phyloP scores from a whole-genome alignment of 495 filamentous ascomycete genomes.

The Hyaloscypha bicolor region DNA sequence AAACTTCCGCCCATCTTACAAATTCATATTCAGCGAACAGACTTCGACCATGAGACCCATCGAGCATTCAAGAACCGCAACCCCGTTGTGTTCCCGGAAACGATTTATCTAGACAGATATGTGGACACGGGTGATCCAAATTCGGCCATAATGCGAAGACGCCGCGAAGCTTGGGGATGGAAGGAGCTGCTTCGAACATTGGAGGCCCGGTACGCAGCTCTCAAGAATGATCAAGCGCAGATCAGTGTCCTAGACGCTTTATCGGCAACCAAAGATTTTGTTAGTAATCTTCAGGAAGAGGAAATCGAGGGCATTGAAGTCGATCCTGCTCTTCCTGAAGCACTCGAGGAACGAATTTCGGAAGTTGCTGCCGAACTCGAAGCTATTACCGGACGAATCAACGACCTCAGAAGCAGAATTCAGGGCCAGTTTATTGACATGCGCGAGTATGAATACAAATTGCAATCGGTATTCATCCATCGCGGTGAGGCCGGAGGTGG shows the following conservation, averaged over 20 bases:
- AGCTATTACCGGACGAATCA: constrained; percentile 24
- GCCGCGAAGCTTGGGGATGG: constrained; percentile 73
- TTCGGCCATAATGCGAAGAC: constrained; percentile 58
- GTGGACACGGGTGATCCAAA: constrained; percentile 63
- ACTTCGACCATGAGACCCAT: constrained; percentile 63
- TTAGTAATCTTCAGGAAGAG: constrained; percentile 32
- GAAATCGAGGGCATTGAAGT: constrained; percentile 30
- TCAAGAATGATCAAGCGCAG: constrained; percentile 19
- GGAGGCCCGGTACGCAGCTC: constrained; percentile 29
- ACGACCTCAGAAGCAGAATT: constrained; percentile 40
- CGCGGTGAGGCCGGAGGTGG: constrained; percentile 66
- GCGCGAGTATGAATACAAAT: constrained; percentile 68
- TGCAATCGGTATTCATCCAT: constrained; percentile 93
- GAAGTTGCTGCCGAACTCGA: constrained; percentile 31
- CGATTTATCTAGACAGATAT: constrained; percentile 87
- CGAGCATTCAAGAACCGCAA: constrained; percentile 74
- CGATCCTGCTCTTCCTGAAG: constrained; percentile 24
- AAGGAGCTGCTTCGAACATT: constrained; percentile 60
- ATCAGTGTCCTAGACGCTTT: constrained; percentile 33
- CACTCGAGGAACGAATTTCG: constrained; percentile 27
- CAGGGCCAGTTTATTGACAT: constrained; percentile 63
- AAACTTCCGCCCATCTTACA: constrained; percentile 82
- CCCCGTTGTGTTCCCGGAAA: constrained; percentile 72
- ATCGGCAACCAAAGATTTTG: constrained; percentile 29
- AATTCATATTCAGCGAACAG: constrained; percentile 81